Evolutionary conservation across 108 stramenopile genomes (phyloP).

Genomic region (Nitzschia sp.): DNA sequence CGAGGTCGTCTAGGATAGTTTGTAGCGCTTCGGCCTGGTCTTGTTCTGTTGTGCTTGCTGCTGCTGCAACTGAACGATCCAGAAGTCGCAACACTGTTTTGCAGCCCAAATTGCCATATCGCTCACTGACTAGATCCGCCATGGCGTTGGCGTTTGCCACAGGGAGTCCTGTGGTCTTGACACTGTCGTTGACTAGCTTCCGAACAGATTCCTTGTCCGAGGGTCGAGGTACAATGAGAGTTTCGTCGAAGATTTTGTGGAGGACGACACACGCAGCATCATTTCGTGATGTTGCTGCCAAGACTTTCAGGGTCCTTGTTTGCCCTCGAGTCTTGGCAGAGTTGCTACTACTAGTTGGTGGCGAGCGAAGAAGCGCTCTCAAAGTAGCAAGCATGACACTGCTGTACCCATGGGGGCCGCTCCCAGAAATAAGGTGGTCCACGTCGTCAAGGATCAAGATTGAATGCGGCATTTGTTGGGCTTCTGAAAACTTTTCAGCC

Average conservation of each 20-base stretch:
- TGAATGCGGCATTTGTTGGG: conserved; percentile 60
- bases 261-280: conserved; percentile 67
- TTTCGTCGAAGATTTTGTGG: conserved; percentile 75
- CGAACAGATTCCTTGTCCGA: conserved; percentile 46
- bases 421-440: conserved; percentile 73
- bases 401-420: conserved; percentile 60
- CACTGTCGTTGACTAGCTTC: conserved; percentile 49
- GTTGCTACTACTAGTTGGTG: conserved; percentile 42
- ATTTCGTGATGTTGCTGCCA: conserved; percentile 63
- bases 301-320: conserved; percentile 53
- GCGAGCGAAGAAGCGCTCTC: conserved; percentile 70
- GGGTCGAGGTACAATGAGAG: conserved; percentile 61
- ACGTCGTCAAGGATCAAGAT: conserved; percentile 77
- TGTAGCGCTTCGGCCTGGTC: conserved; percentile 43
- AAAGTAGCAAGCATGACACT: conserved; percentile 77
- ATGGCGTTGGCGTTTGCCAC: conserved; percentile 36
- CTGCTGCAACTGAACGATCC: conserved; percentile 55
- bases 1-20: conserved; percentile 56
- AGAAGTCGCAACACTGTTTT: conserved; percentile 66
- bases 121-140: conserved; percentile 44
- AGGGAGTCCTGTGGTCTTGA: conserved; percentile 21
- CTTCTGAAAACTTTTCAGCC: conserved; percentile 65
- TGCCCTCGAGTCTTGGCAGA: conserved; percentile 50
- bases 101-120: conserved; percentile 58
- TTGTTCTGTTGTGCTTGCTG: background rate